These are phyloP conservation scores for Lippia alba DNA, from an alignment of 305 asterid species.

Conservation along the genomic window DNA sequence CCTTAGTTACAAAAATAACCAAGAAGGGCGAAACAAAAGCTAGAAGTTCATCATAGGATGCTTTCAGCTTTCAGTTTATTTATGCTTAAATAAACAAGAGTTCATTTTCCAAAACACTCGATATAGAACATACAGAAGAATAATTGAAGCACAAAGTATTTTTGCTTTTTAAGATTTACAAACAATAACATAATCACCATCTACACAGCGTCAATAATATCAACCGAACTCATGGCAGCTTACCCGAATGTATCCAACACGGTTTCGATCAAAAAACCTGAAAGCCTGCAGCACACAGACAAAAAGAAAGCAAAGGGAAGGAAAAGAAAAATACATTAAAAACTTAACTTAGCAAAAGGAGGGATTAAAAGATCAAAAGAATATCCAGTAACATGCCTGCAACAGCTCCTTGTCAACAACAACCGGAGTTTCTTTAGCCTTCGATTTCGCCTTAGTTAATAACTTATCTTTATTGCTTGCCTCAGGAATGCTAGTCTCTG, in stretches of 20 bases:
- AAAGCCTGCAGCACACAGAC: conserved; percentile 68
- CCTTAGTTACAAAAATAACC: too few species aligned
- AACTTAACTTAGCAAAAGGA: conserved; percentile 17
- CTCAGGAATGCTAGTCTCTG: conserved; percentile 41
- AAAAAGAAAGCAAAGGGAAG: not conserved
- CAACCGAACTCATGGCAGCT: conserved; percentile 27
- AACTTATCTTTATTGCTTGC: conserved; percentile 48
- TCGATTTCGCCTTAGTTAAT: conserved; percentile 48
- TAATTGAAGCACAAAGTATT: too few species aligned
- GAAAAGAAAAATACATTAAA: conserved; percentile 8
- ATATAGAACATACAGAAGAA: too few species aligned
- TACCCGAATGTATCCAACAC: conserved; percentile 86
- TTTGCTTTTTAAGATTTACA: too few species aligned
- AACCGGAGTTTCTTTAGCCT: conserved; percentile 40
- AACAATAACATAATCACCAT: not conserved
- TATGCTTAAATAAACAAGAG: too few species aligned
- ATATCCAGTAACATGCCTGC: conserved; percentile 55
- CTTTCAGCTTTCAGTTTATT: too few species aligned
- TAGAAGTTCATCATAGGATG: too few species aligned
- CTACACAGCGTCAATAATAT: not conserved
- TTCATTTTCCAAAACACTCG: too few species aligned
- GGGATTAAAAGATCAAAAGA: conserved; percentile 11
- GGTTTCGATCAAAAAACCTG: conserved; percentile 93
- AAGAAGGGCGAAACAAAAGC: too few species aligned
- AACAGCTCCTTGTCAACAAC: conserved; percentile 71